Evolutionary conservation across 352 stramenopile genomes (phyloP).

Genomic region (Globisporangium irregulare): DNA sequence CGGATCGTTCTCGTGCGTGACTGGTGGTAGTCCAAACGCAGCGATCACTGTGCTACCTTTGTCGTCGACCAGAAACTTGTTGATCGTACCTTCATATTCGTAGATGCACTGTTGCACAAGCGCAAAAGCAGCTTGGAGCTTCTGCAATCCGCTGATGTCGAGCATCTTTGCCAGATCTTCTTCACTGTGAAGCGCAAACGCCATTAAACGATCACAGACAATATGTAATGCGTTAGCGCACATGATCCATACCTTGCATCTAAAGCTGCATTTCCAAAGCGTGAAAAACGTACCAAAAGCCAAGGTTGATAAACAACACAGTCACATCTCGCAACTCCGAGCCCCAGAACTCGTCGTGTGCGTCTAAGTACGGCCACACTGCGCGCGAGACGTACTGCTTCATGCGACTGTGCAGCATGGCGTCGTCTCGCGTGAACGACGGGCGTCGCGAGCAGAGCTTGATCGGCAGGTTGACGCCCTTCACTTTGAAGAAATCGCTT

Average conservation of each 20-base stretch:
- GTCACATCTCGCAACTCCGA: conserved; percentile 90
- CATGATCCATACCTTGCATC: background rate
- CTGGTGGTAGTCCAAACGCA: conserved; percentile 89
- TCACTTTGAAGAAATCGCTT: conserved; percentile 60
- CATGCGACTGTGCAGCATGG: conserved; percentile 81
- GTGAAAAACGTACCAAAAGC: conserved; percentile 62
- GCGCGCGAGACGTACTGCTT: conserved; percentile 90
- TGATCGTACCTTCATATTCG: conserved; percentile 94
- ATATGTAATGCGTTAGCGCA: background rate
- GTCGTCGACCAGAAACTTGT: conserved; percentile 96
- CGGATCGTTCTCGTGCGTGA: conserved; percentile 91
- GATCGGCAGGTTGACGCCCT: conserved; percentile 48
- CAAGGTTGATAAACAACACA: conserved; percentile 93
- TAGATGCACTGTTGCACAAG: conserved; percentile 90
- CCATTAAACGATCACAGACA: background rate
- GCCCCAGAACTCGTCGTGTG: conserved; percentile 92
- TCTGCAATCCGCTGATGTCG: conserved; percentile 60
- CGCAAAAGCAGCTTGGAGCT: conserved; percentile 76
- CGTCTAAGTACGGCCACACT: conserved; percentile 90
- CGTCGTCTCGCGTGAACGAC: conserved; percentile 77
- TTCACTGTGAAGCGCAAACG: conserved; percentile 31
- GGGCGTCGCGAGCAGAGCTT: conserved; percentile 64
- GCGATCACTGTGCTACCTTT: conserved; percentile 93
- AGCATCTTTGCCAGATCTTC: conserved; percentile 78
- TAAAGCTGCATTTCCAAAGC: conserved; percentile 3